Conservation (phyloP, 768 basidiomycete species). For the Mycena chlorophos region DNA sequence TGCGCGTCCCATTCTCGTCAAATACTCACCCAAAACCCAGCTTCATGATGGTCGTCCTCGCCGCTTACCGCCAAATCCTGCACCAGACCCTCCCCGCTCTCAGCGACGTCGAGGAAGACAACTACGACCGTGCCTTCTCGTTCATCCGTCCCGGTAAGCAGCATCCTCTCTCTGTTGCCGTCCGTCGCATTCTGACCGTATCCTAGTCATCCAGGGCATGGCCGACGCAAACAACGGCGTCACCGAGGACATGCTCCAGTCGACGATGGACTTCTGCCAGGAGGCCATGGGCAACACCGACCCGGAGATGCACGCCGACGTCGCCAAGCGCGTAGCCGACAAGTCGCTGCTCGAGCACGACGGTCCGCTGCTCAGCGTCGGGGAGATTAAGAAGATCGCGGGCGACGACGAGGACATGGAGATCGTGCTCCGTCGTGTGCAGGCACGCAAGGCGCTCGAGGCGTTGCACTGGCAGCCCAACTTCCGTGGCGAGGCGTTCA, state of each 20-base stretch:
- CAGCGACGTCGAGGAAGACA: conserved; percentile 45
- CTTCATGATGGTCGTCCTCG: conserved; percentile 48
- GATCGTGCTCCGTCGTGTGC: conserved; percentile 4
- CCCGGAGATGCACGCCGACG: conserved; percentile 13
- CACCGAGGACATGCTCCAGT: conserved; percentile 13
- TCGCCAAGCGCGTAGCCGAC: conserved; percentile 1
- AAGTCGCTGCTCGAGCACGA: conserved; percentile 1
- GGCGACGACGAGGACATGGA: conserved; percentile 9
- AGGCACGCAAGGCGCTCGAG: conserved; percentile 23
- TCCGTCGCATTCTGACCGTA: neutral
- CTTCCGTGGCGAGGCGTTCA: conserved; percentile 19
- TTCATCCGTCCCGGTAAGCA: conserved; percentile 43
- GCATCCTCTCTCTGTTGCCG: neutral
- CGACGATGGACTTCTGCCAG: conserved; percentile 21
- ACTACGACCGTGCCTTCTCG: conserved; percentile 49
- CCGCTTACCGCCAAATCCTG: conserved; percentile 49
- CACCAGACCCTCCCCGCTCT: conserved; percentile 41
- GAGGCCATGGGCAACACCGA: conserved; percentile 12
- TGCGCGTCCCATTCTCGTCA: neutral
- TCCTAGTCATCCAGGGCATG: conserved; percentile 30
- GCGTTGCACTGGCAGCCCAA: conserved; percentile 21
- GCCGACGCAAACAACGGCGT: conserved; percentile 24
- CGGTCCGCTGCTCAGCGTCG: neutral
- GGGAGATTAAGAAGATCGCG: conserved; percentile 2
- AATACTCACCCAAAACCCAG: conserved; percentile 19